These are phyloP conservation scores for Kluyveromyces starmeri DNA, from an alignment of 805 yeast species.

Conservation along the genomic window DNA sequence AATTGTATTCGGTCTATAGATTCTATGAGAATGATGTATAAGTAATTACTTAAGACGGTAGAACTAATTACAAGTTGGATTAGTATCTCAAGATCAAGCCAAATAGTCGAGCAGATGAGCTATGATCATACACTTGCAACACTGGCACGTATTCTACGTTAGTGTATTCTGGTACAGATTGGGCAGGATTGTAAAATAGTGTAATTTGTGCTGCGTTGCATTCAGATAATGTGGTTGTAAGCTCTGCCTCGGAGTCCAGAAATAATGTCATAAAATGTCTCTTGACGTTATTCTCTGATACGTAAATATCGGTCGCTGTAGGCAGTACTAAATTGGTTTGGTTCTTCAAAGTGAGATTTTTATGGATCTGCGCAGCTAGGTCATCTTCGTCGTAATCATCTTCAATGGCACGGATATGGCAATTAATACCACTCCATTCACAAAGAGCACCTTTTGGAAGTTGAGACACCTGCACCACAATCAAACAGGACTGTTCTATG, in stretches of 20 bases:
- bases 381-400: conserved; percentile 38
- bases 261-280: conserved; percentile 18
- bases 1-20: too few species aligned
- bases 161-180: conserved; percentile 7
- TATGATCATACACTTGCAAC: conserved; percentile 18
- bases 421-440: conserved; percentile 69
- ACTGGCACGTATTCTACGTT: conserved; percentile 22
- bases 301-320: background rate
- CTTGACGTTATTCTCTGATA: conserved; percentile 2
- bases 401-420: conserved; percentile 29
- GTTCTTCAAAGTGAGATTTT: conserved; percentile 1
- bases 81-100: conserved; percentile 14
- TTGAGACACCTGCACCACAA: conserved; percentile 45
- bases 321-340: conserved; percentile 1
- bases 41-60: too few species aligned
- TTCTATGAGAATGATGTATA: too few species aligned
- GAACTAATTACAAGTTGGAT: too few species aligned
- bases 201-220: conserved; percentile 11
- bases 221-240: conserved; percentile 5
- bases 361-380: conserved; percentile 2
- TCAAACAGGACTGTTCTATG: conserved; percentile 27
- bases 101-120: conserved; percentile 13
- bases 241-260: conserved; percentile 9
- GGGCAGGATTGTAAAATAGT: conserved; percentile 11
- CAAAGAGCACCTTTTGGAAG: conserved; percentile 57